phyloP scores from a whole-genome alignment of 2,329 filamentous ascomycete species.

The Trichoderma afroharzianum region DNA sequence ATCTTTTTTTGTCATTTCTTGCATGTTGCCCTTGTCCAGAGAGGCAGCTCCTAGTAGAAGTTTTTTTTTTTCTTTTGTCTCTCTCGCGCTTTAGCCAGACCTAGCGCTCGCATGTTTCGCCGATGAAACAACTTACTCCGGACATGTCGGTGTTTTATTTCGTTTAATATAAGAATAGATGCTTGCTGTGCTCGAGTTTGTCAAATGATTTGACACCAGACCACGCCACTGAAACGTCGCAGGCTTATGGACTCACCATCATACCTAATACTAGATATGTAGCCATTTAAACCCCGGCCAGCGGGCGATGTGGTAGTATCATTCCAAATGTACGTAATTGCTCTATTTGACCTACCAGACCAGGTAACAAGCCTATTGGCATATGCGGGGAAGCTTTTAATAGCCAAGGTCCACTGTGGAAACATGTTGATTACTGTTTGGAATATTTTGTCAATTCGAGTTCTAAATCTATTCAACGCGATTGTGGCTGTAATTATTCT shows the following conservation, averaged over 20 bases:
- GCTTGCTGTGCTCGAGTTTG: background rate
- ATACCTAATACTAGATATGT: background rate
- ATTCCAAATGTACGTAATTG: background rate
- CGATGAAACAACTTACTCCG: background rate
- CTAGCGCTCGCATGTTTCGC: background rate
- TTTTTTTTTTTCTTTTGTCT: background rate
- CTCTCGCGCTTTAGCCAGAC: background rate
- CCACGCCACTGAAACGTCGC: background rate
- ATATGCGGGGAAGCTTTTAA: background rate
- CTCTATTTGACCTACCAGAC: background rate
- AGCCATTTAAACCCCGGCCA: background rate
- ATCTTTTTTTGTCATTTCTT: background rate
- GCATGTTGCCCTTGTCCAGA: conserved; percentile 7
- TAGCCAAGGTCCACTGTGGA: background rate
- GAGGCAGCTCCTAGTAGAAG: background rate
- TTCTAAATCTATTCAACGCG: background rate
- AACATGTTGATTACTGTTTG: background rate
- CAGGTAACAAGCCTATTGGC: background rate
- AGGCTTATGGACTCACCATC: background rate
- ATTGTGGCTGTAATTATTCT: background rate
- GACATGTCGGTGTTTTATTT: background rate
- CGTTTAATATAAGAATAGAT: background rate
- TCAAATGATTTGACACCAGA: background rate
- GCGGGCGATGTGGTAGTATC: background rate
- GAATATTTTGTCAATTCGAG: background rate